Evolutionary conservation across 2,329 filamentous ascomycete species (phyloP), one percentile per base, ranked within the genome.

Genomic region (Cladosporium cucumerinum): DNA sequence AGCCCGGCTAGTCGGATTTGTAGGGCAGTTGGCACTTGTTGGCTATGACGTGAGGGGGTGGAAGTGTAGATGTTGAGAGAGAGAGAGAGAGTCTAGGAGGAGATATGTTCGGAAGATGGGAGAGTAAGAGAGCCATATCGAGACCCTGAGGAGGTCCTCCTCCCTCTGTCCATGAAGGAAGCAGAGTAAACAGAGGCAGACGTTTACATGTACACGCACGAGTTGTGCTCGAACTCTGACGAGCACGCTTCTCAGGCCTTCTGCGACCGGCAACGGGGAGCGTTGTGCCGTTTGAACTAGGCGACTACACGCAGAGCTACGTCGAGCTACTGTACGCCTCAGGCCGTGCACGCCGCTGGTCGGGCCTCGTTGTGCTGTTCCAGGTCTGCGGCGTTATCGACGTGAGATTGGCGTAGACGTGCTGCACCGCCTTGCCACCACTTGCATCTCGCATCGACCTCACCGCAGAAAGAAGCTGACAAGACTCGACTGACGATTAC

Each of bases 201-300:
- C 32, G 51, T 54, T 54, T 32, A 32, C 51, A 54, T 12, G 26
- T 21, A 32, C 51, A n/a, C n/a, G 28, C 1, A 30, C 28, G 28
- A 30, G 28, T n/a, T n/a, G n/a, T n/a, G 3, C 28, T 54, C 51
- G 16, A 54, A 54, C 5, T 21, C 28, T 54, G 30, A 54, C 26
- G 26, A 32, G 26, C 51, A 54, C 51, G 51, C 51, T 54, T 18
- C 51, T 51, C 48, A 51, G 28, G 48, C 48, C 23, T 51, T 54
- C 51, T 32, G 51, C 21, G 51, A 54, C 51, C 28, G 51, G 51
- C 51, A 54, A 54, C 51, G 51, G 51, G 51, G 28, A 54, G 51
- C 51, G 51, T 54, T 54, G 32, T 3, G 28, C 51, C 51, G 51
- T 54, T 52, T 30, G 51, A 5, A 12, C 39, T 46, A 46, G 39